Evolutionary conservation across 2,329 filamentous ascomycete species (phyloP), one percentile per base, ranked within the genome.

Genomic region (Elsinoe necatrix): DNA sequence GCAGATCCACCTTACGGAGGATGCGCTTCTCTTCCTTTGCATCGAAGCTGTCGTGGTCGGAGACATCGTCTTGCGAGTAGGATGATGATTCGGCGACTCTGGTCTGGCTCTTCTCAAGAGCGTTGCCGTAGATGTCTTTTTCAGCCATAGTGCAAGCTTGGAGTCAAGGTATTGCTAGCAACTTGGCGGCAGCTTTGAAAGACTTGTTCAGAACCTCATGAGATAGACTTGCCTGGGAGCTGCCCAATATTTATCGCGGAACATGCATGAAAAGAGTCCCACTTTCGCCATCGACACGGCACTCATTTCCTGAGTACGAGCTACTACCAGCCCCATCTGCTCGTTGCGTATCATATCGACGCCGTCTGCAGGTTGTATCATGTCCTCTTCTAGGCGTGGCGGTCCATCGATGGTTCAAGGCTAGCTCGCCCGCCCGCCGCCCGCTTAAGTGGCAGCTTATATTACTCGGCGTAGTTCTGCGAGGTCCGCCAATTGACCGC

Each of bases 401-500:
- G n/a, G 31, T 37, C 48, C 16, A 23, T 35, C 48, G 31, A 52
- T 52, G 48, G 31, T 37, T 52, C 27, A 12, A 23, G 29, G 29
- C 48, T 52, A 52, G 29, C 18, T 37, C 48, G 27, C 23, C 18
- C 43, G 43, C 43, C 25, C 43, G 23, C 23, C 43, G 48, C 7
- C 23, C 48, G 31, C 18, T 52, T 35, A 11, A 4, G 48, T 52
- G 48, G 48, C 29, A 52, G 27, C 29, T 52, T 52, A 52, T 52
- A 52, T 52, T 35, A 25, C 34, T 39, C 34, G 34, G 48, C 48
- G 48, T 37, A n/a, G 48, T 23, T 39, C 48, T 25, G n/a, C n/a
- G 14, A 37, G 48, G n/a, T 52, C 48, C 48, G 48, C 48, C 48
- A 52, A 52, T 52, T 39, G 39, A 52, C 31, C 48, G 48, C 48